A percentile compares a stretch with the other conserved stretches of the same genome.
Evolutionary conservation across 495 filamentous ascomycete species (phyloP).

Genomic region (Penicillium bialowiezense): DNA sequence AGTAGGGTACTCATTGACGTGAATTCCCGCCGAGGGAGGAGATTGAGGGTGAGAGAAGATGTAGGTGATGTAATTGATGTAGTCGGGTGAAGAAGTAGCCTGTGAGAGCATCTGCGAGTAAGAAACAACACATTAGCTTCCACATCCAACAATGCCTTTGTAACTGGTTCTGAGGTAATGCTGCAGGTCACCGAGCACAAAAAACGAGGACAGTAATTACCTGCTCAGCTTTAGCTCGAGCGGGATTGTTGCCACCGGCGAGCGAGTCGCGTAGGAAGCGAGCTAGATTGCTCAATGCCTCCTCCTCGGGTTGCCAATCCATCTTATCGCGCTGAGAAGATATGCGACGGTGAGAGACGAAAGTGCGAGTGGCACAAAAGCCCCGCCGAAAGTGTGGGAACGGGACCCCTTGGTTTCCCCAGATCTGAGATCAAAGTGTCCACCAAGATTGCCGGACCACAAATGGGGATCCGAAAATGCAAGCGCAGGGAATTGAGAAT

Average conservation of each 20-base stretch:
- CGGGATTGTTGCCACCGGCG: slow-evolving; percentile 67
- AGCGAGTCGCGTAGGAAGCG: slow-evolving; percentile 89
- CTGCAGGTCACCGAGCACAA: slow-evolving; percentile 5
- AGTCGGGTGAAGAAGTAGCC: slow-evolving; percentile 86
- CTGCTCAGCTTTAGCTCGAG: slow-evolving; percentile 76
- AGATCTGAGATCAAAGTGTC: slow-evolving; percentile 13
- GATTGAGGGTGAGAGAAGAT: slow-evolving; percentile 71
- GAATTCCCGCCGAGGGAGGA: slow-evolving; percentile 56
- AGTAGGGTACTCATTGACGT: slow-evolving; percentile 58
- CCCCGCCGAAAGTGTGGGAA: slow-evolving; percentile 34
- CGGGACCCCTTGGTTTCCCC: slow-evolving; percentile 23
- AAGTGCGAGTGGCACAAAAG: slow-evolving; percentile 30
- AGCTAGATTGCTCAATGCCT: slow-evolving; percentile 83
- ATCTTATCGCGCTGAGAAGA: slow-evolving; percentile 45
- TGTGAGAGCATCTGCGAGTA: slow-evolving; percentile 80
- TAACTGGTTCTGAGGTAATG: neutral
- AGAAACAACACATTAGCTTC: slow-evolving; percentile 1
- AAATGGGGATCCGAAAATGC: neutral
- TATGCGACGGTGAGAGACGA: slow-evolving; percentile 20
- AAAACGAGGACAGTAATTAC: slow-evolving; percentile 25
- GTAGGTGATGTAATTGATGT: slow-evolving; percentile 95
- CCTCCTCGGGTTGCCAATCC: slow-evolving; percentile 90
- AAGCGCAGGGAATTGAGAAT: neutral
- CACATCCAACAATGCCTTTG: neutral
- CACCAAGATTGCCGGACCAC: neutral